Conservation (phyloP, 2,329 filamentous ascomycete genomes). For the Colletotrichum sublineola region DNA sequence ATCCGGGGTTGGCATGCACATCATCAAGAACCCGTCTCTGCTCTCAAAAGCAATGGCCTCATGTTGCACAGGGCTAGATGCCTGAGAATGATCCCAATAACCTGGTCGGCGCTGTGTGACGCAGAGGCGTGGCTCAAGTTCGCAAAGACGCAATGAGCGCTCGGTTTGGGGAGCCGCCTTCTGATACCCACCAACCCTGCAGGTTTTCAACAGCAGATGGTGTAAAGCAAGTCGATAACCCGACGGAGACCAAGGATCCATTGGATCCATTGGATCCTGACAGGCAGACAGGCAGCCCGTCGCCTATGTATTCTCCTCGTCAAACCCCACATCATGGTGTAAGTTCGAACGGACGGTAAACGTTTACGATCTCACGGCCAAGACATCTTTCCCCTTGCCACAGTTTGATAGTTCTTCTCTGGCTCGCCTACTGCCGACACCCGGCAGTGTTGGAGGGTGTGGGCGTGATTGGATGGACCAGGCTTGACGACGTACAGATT, state of each 20-base stretch:
- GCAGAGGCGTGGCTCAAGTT: not conserved
- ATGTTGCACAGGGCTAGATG: slow-evolving; percentile 17
- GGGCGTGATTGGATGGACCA: slow-evolving; percentile 9
- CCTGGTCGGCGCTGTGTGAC: slow-evolving; percentile 11
- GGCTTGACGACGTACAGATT: not conserved
- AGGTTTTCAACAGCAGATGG: not conserved
- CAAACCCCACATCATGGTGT: not conserved
- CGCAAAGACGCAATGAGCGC: not conserved
- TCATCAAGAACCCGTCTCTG: not conserved
- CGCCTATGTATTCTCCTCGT: not conserved
- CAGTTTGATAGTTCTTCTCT: slow-evolving; percentile 7
- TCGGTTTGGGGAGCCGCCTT: not conserved
- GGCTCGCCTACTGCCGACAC: slow-evolving; percentile 21
- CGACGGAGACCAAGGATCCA: not conserved
- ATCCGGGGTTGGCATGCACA: not conserved
- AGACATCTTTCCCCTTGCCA: slow-evolving; percentile 3
- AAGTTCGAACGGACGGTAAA: slow-evolving; percentile 6
- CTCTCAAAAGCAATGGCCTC: not conserved
- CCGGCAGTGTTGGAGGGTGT: slow-evolving; percentile 17
- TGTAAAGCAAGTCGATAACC: not conserved
- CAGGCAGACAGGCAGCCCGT: not conserved
- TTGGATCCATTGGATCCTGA: not conserved
- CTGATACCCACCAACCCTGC: not conserved
- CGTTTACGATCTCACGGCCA: slow-evolving; percentile 13
- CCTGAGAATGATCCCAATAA: slow-evolving; percentile 8